A percentile compares a stretch with the other conserved stretches of the same genome.
Evolutionary conservation across 176 grass and related monocot genomes (phyloP).

Genomic region (Oryza nivara): DNA sequence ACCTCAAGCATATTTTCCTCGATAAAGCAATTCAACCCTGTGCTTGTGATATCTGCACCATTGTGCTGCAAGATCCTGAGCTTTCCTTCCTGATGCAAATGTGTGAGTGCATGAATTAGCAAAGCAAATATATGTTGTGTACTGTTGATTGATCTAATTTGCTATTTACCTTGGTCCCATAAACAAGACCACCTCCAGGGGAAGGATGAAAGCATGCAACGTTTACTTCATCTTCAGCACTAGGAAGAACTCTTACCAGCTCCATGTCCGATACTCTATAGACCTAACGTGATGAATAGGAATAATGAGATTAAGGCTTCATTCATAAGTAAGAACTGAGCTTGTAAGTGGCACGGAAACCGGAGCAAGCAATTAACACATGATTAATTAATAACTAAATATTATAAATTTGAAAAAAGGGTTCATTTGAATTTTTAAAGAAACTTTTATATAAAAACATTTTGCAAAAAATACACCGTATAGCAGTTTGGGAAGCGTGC

Average conservation of each 20-base stretch:
- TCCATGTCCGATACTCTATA: constrained; percentile 99
- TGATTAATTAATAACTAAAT: no score
- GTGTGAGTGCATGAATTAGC: constrained; percentile 43
- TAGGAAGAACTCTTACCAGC: constrained; percentile 91
- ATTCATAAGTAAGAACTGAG: no score
- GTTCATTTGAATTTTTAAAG: no score
- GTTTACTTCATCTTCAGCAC: constrained; percentile 95
- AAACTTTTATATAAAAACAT: no score
- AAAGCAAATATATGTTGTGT: constrained; percentile 23
- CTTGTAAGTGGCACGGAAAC: no score
- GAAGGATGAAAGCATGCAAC: constrained; percentile 96
- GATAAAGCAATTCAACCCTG: constrained; percentile 46
- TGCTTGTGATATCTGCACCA: constrained; percentile 57
- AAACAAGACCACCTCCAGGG: constrained; percentile 82
- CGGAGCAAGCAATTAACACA: no score
- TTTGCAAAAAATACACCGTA: no score
- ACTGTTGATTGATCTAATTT: constrained; percentile 34
- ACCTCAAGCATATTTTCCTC: constrained; percentile 82
- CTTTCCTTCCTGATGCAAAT: constrained; percentile 78
- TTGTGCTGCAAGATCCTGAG: constrained; percentile 91
- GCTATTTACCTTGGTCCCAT: constrained; percentile 81
- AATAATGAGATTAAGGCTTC: constrained; percentile 18
- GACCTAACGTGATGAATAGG: constrained; percentile 58
- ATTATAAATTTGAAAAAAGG: no score
- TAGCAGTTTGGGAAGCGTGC: no score